Evolutionary conservation across 1,139 yeast genomes (phyloP), one percentile per base, ranked within the genome.

Genomic region (Geotrichum fermentans): DNA sequence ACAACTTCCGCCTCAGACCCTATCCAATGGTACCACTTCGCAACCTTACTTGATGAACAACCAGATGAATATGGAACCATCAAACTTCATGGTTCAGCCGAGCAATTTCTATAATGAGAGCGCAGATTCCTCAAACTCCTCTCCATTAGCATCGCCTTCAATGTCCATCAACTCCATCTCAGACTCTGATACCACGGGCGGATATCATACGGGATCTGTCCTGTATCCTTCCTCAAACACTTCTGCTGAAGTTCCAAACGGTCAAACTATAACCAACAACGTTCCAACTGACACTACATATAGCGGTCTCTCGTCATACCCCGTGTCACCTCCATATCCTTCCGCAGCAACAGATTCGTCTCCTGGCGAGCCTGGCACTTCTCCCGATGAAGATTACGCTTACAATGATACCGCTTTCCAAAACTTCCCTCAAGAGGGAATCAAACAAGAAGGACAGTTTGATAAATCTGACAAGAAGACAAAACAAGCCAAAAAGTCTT

Each of bases 281-380:
- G 18, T 28, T 16, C 14, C 40, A 8, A 17, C 17, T 11, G 40
- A 35, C 11, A 17, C 30, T 21, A 3, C 39, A 13, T 32, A 32
- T 33, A 41, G 11, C 20, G 35, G 16, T 18, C 22, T 8, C 5
- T 20, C 11, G 10, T 39, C 40, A 11, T 38, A 47, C 32, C 51
- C 49, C 8, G 34, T 47, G 7, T 33, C 51, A 18, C 51, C 53
- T 33, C 53, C 49, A 17, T 50, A 50, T 40, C 50, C 49, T 32
- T 47, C 51, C 3, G 49, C 48, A 11, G 41, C 37, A n/a, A 34
- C 49, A 11, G 37, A 32, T 21, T 47, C 45, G 14, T 39, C 51
- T n/a, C 28, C 43, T 22, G 43, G 29, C 10, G 50, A 49, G 20
- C 30, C 41, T 4, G 49, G 40, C 21, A 34, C 49, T n/a, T 45